Evolutionary conservation across 2,329 filamentous ascomycete genomes (phyloP).

Genomic region (Trichoderma simmonsii): DNA sequence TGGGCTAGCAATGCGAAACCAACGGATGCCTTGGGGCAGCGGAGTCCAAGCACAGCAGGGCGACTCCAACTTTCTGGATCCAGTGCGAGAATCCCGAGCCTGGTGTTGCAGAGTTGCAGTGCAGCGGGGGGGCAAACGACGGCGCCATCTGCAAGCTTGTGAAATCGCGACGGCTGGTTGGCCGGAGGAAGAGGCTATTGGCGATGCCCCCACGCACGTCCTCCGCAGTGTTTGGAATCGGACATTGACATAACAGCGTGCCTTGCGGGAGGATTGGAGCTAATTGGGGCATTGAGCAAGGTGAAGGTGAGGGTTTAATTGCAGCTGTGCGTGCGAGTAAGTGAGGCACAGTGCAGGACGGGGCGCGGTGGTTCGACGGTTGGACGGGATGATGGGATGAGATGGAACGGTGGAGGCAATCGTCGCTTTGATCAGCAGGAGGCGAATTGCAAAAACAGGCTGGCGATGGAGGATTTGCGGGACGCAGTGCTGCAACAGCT

Average conservation of each 20-base stretch:
- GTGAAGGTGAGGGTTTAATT: conserved; percentile 9
- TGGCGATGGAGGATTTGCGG: background rate
- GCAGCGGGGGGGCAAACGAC: background rate
- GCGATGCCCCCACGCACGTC: background rate
- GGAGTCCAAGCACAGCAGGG: background rate
- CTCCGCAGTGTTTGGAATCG: background rate
- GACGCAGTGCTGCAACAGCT: background rate
- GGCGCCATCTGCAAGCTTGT: background rate
- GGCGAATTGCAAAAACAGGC: background rate
- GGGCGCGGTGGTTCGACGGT: background rate
- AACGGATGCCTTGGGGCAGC: background rate
- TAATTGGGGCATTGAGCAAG: background rate
- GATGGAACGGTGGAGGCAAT: background rate
- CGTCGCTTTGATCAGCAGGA: background rate
- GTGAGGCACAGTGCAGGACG: background rate
- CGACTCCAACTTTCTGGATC: conserved; percentile 1
- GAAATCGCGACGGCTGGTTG: background rate
- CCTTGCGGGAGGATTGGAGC: conserved; percentile 8
- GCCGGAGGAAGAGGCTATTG: background rate
- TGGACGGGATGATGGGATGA: too few species aligned
- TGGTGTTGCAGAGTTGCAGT: background rate
- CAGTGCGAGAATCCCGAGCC: background rate
- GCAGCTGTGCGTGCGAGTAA: background rate
- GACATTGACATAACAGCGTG: background rate
- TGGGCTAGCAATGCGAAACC: conserved; percentile 7